Evolutionary conservation across 106 monocot species (phyloP).

Genomic region (Dendrobium nobile): DNA sequence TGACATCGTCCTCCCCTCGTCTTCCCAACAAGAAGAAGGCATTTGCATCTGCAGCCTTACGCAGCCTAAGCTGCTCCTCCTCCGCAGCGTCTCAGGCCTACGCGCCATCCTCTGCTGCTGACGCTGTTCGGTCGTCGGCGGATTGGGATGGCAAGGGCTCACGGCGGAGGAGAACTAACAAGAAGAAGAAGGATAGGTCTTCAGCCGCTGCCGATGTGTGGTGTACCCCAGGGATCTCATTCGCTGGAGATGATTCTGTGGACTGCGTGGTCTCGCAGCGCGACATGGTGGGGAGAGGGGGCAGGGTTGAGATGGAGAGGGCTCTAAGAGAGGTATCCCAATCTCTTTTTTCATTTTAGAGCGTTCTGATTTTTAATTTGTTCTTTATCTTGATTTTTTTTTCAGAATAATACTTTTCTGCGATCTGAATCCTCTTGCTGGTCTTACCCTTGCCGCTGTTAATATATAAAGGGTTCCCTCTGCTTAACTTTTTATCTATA

Average conservation of each 20-base stretch:
- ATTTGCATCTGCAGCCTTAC: constrained; percentile 4
- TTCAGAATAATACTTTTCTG: neutral
- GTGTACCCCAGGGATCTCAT: constrained; percentile 21
- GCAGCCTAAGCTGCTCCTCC: constrained; percentile 15
- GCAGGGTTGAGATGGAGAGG: constrained; percentile 18
- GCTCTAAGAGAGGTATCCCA: constrained; percentile 24
- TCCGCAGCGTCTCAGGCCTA: constrained; percentile 5
- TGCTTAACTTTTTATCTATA: neutral
- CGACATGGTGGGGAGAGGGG: neutral
- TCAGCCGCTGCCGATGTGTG: constrained; percentile 18
- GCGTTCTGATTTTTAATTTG: neutral
- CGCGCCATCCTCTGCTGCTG: neutral
- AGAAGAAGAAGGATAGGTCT: constrained; percentile 7
- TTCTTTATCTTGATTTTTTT: neutral
- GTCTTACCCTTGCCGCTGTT: neutral
- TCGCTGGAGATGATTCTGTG: constrained; percentile 7
- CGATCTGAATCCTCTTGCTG: neutral
- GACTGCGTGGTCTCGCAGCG: constrained; percentile 2
- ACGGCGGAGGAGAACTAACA: constrained; percentile 8
- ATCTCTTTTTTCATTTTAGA: neutral
- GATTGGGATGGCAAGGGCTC: constrained; percentile 4
- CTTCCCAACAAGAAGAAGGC: constrained; percentile 4
- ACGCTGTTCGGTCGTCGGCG: constrained; percentile 1
- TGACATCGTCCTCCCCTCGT: neutral
- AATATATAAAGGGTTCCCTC: neutral